Base-by-base conservation (phyloP, 331 rosid species). In the Pyrus hybrid region DNA sequence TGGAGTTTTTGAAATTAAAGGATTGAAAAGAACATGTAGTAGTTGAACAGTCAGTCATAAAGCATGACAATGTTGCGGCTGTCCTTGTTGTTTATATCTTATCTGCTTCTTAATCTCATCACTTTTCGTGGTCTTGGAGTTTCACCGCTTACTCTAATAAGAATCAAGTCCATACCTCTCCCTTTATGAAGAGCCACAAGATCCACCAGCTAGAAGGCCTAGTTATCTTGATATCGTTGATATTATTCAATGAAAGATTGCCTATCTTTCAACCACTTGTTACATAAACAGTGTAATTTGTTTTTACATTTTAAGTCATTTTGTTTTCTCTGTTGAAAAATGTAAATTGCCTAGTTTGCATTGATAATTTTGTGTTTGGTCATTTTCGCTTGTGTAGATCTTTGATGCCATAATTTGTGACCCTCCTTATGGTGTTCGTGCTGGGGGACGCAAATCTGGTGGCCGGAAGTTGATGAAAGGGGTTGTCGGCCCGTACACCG, bases 341-440 rank as follows among this genome's bases (percentile, higher is more conserved):
- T 33, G 61, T 37, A 60, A 58, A 57, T 41, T 72, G 12, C 37
- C 53, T 22, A 22, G 25, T 22, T 22, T 65, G 66, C 47, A 14
- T 17, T 63, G 35, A 47, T 63, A 53, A 25, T 58, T 25, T 26
- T 30, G 29, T 49, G 25, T 57, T 54, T 74, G 57, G 53, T 30
- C 68, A 64, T 64, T 64, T 30, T 49, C 26, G 22, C 23, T 25
- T 58, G 12, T 72, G 67, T 62, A 93, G 97, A 32, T 91, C 60
- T 91, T 91, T 83, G 92, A 94, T 81, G 98, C 98, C 56, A 90
- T 94, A 77, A 88, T 91, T 73, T 94, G 97, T 22, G 98, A 94
- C 86, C 98, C 97, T 71, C 98, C 98, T 70, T 94, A 94, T 14
- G 98, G 98, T 79, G 98, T 94, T 76, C 97, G 98, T 80, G 97